Evolutionary conservation across 129 eudicot species (phyloP).

Genomic region (Pittosporum tobira): DNA sequence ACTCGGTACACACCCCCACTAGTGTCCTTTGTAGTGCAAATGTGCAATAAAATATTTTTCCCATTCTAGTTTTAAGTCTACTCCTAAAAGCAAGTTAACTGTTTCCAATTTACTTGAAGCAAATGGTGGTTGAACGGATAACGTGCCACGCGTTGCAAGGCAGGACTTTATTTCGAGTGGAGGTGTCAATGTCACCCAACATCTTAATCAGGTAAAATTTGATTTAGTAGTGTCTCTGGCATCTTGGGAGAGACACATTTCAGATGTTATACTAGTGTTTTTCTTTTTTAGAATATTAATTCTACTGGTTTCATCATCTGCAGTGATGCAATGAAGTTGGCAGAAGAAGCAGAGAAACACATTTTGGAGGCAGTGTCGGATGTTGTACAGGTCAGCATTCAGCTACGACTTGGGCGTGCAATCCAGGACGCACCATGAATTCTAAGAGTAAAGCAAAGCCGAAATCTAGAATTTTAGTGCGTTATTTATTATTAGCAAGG

Average conservation of each 20-base stretch:
- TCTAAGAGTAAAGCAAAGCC: neutral
- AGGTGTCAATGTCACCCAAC: constrained; percentile 74
- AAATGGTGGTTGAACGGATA: constrained; percentile 42
- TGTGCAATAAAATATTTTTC: neutral
- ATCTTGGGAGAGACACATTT: no score
- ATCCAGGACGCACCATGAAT: neutral
- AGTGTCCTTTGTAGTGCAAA: no score
- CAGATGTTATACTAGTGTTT: neutral
- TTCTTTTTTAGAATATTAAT: neutral
- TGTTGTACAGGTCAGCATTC: constrained; percentile 35
- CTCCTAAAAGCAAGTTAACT: neutral
- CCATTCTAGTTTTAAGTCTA: neutral
- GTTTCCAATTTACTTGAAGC: constrained; percentile 29
- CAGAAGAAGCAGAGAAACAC: constrained; percentile 49
- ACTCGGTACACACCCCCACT: no score
- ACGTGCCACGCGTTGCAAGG: constrained; percentile 40
- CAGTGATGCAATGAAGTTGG: constrained; percentile 58
- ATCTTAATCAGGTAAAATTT: constrained; percentile 40
- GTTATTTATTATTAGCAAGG: neutral
- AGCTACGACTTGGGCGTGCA: constrained; percentile 38
- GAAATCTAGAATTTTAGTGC: neutral
- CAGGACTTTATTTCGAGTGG: constrained; percentile 43
- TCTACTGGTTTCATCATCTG: neutral
- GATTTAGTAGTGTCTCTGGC: neutral
- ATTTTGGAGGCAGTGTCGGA: constrained; percentile 31